Conservation (phyloP, 306 rosid species). For the Glycyrrhiza uralensis region DNA sequence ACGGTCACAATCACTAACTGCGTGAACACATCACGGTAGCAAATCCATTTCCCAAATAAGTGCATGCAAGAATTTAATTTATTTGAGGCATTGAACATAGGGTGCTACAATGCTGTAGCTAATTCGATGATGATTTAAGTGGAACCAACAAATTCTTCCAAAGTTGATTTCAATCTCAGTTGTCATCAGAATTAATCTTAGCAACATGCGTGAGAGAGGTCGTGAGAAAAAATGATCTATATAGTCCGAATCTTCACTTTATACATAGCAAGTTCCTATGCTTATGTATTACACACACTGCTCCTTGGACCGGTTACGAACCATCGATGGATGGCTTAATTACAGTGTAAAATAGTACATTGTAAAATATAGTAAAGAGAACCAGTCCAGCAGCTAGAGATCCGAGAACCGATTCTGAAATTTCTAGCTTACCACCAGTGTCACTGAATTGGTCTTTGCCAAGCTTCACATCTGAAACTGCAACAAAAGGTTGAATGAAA, state of each 20-base stretch:
- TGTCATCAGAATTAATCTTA: background rate
- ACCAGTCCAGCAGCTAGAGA: conserved; percentile 47
- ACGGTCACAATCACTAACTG: no score
- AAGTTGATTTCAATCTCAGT: background rate
- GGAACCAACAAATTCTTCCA: background rate
- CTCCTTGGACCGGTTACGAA: background rate
- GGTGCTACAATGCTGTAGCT: no score
- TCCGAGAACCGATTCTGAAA: conserved; percentile 52
- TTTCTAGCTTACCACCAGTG: conserved; percentile 26
- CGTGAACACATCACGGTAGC: no score
- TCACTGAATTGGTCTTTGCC: conserved; percentile 22
- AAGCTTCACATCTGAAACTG: conserved; percentile 53
- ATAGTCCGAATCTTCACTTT: background rate
- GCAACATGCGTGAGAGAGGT: background rate
- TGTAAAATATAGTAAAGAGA: conserved; percentile 66
- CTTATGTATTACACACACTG: background rate
- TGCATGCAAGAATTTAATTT: no score
- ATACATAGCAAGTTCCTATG: conserved; percentile 6
- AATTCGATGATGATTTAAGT: background rate
- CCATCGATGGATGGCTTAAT: conserved; percentile 79
- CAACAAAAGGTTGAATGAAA: conserved; percentile 1
- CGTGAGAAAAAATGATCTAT: background rate
- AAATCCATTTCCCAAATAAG: no score
- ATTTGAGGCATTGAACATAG: no score
- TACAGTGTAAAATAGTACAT: conserved; percentile 54